Evolutionary conservation across 768 basidiomycete genomes (phyloP).

Genomic region (Macrolepiota dolichaula): DNA sequence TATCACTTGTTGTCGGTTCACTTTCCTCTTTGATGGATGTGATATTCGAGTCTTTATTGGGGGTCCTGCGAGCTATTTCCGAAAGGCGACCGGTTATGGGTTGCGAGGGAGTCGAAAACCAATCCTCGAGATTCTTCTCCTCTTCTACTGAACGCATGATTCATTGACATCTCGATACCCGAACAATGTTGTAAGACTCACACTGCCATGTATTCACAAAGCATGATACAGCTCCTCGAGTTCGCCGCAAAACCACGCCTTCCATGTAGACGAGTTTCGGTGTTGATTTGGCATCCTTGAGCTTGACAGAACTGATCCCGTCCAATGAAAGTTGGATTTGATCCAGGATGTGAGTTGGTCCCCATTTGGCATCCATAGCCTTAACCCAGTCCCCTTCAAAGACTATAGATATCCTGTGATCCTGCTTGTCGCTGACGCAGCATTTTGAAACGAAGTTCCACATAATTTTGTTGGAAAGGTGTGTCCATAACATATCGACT

Average conservation of each 20-base stretch:
- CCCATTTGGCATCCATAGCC: not conserved
- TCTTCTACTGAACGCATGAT: not conserved
- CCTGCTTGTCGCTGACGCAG: not conserved
- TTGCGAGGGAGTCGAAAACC: constrained; percentile 6
- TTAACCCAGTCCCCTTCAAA: constrained; percentile 8
- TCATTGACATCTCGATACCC: not conserved
- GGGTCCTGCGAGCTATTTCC: not conserved
- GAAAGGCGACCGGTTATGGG: not conserved
- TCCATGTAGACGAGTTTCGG: constrained; percentile 18
- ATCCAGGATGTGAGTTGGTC: not conserved
- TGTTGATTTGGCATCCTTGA: not conserved
- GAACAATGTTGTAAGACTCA: constrained; percentile 12
- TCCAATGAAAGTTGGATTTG: constrained; percentile 5
- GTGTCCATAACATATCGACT: constrained; percentile 3
- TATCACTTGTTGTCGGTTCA: not conserved
- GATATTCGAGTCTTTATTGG: not conserved
- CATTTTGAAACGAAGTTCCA: not conserved
- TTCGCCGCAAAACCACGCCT: constrained; percentile 12
- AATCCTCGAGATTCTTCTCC: constrained; percentile 1
- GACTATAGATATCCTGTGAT: not conserved
- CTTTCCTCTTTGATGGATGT: not conserved
- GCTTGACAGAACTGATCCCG: not conserved
- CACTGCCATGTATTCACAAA: constrained; percentile 27
- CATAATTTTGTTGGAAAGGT: constrained; percentile 1
- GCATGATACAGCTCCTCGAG: not conserved